Percentiles rank a stretch among this genome's conserved stretches.
These are phyloP conservation scores for Tricholoma terreum DNA, from an alignment of 768 basidiomycete genomes.

Conservation along the genomic window DNA sequence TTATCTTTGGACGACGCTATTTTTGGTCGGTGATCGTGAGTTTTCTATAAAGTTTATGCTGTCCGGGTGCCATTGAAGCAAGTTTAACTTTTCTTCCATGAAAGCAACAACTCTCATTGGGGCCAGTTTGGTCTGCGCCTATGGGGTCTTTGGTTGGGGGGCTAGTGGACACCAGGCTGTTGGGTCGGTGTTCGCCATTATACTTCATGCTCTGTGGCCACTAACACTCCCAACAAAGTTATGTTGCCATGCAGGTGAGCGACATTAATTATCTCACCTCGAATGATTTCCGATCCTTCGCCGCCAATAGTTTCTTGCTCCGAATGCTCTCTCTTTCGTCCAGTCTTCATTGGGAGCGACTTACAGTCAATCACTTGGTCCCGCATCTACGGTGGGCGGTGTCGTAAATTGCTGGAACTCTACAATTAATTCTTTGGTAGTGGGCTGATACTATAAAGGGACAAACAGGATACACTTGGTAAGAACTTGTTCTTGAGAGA, in stretches of 20 bases:
- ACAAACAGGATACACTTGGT: conserved; percentile 38
- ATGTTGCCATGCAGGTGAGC: conserved; percentile 39
- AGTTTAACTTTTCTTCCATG: neutral
- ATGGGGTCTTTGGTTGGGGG: conserved; percentile 37
- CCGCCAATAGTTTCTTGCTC: conserved; percentile 40
- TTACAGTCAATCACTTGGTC: conserved; percentile 44
- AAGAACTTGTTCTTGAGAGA: conserved; percentile 1
- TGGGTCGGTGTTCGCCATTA: conserved; percentile 24
- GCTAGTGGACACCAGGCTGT: conserved; percentile 42
- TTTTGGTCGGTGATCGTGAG: neutral
- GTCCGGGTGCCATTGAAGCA: neutral
- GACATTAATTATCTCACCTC: neutral
- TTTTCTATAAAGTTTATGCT: neutral
- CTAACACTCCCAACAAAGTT: conserved; percentile 19
- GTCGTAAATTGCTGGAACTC: neutral
- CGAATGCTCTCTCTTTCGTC: conserved; percentile 47
- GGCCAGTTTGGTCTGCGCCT: conserved; percentile 4
- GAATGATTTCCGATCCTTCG: conserved; percentile 6
- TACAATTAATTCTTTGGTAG: conserved; percentile 18
- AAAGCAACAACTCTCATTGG: conserved; percentile 6
- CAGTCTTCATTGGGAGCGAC: conserved; percentile 40
- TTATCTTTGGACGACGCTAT: neutral
- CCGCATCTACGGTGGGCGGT: conserved; percentile 40
- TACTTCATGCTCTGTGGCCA: neutral
- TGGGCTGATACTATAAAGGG: conserved; percentile 51